phyloP scores from a whole-genome alignment of 805 yeast genomes.

The Nadsonia fulvescens region DNA sequence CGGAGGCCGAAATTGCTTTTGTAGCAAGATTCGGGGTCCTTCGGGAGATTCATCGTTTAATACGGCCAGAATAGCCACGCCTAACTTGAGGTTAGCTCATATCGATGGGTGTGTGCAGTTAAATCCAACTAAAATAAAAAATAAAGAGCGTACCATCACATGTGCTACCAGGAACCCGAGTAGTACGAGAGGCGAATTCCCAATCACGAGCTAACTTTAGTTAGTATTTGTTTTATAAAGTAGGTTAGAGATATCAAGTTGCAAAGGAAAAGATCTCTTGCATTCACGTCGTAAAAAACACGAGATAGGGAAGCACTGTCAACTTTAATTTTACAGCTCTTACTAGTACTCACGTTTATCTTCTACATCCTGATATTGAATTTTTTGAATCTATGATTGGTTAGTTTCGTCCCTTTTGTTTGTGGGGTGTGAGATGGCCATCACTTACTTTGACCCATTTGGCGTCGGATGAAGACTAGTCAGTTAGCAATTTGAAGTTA shows the following conservation, averaged over 20 bases:
- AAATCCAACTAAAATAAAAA: neutral
- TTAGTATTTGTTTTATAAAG: too few species aligned
- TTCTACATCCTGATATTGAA: slow-evolving; percentile 54
- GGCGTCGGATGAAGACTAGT: slow-evolving; percentile 27
- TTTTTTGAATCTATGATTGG: slow-evolving; percentile 30
- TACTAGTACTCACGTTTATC: slow-evolving; percentile 24
- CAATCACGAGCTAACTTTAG: slow-evolving; percentile 37
- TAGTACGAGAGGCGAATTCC: slow-evolving; percentile 79
- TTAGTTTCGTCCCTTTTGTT: too few species aligned
- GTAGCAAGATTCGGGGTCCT: slow-evolving; percentile 42
- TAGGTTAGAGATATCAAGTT: too few species aligned
- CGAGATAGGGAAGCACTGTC: neutral
- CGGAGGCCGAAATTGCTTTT: slow-evolving; percentile 90
- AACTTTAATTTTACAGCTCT: neutral
- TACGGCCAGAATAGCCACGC: slow-evolving; percentile 70
- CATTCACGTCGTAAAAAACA: neutral
- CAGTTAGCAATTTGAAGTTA: neutral
- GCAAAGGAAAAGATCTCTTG: neutral
- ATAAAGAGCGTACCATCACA: slow-evolving; percentile 39
- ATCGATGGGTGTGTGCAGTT: neutral
- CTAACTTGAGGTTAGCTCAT: slow-evolving; percentile 4
- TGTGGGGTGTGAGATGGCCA: too few species aligned
- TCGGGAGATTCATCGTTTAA: slow-evolving; percentile 26
- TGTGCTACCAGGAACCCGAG: slow-evolving; percentile 42
- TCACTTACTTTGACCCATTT: slow-evolving; percentile 37